Evolutionary conservation across 2,329 filamentous ascomycete species (phyloP).

Genomic region (Nothopassalora personata): DNA sequence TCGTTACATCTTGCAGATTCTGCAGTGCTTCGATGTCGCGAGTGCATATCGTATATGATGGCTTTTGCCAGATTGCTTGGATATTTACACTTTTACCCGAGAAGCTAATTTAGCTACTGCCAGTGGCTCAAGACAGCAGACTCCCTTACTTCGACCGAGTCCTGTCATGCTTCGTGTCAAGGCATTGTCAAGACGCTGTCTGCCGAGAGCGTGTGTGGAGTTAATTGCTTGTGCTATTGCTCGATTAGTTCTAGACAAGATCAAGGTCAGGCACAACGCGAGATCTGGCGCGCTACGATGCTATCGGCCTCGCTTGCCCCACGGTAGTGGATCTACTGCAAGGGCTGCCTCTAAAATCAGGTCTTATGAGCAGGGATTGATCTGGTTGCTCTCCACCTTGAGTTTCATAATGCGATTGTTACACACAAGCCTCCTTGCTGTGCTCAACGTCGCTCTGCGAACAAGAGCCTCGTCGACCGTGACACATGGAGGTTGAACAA

Average conservation of each 20-base stretch:
- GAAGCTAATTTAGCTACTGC: not conserved
- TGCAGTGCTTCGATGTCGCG: not conserved
- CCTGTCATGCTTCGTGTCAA: not conserved
- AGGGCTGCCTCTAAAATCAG: constrained; percentile 6
- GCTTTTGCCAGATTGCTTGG: not conserved
- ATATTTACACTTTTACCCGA: not conserved
- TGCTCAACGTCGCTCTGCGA: constrained; percentile 8
- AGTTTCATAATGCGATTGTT: constrained; percentile 18
- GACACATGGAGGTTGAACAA: constrained; percentile 14
- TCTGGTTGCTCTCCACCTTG: constrained; percentile 6
- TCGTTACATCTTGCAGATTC: not conserved
- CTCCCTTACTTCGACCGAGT: not conserved
- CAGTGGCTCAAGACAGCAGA: not conserved
- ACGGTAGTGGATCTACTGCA: constrained; percentile 11
- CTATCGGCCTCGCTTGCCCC: not conserved
- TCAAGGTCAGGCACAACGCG: constrained; percentile 1
- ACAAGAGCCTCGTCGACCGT: constrained; percentile 14
- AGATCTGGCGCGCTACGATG: constrained; percentile 4
- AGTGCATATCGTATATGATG: not conserved
- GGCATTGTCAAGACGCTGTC: not conserved
- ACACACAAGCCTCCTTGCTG: constrained; percentile 17
- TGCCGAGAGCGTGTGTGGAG: not conserved
- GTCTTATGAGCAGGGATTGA: constrained; percentile 19
- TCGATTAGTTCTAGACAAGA: not conserved
- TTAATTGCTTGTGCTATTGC: constrained; percentile 2